These are phyloP conservation scores for Ceriops zippeliana DNA, from an alignment of 345 rosid species.

Conservation along the genomic window DNA sequence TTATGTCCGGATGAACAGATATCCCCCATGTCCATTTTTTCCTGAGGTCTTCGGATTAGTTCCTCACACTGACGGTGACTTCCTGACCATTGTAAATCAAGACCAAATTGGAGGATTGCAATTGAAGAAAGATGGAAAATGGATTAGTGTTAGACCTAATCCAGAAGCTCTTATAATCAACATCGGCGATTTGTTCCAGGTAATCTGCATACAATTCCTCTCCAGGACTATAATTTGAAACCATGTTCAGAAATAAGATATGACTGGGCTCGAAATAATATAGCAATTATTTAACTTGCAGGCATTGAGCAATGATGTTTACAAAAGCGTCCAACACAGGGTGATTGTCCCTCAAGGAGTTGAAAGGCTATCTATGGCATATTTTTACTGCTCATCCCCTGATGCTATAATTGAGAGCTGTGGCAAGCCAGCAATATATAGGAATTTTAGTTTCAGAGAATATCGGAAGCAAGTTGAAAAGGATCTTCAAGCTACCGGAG, in stretches of 20 bases:
- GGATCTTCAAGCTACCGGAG: conserved; percentile 61
- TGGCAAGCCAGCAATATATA: conserved; percentile 41
- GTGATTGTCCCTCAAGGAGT: conserved; percentile 44
- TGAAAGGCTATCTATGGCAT: conserved; percentile 63
- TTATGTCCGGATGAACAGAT: conserved; percentile 64
- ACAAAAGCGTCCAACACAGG: conserved; percentile 62
- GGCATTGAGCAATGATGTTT: conserved; percentile 73
- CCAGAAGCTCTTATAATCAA: conserved; percentile 55
- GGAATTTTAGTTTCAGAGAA: conserved; percentile 56
- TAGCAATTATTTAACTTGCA: conserved; percentile 6
- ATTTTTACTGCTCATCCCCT: conserved; percentile 51
- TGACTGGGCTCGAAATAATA: too few species aligned
- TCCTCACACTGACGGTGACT: conserved; percentile 74
- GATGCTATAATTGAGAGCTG: conserved; percentile 48
- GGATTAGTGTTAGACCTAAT: conserved; percentile 60
- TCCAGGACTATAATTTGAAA: background rate
- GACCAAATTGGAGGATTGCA: conserved; percentile 70
- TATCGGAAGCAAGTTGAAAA: conserved; percentile 44
- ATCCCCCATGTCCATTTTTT: conserved; percentile 59
- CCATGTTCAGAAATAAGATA: background rate
- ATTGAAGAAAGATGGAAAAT: conserved; percentile 48
- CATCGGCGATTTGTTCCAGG: conserved; percentile 82
- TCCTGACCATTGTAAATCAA: conserved; percentile 58
- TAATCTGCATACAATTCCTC: conserved; percentile 2
- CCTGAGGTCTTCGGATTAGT: conserved; percentile 53